These are phyloP conservation scores for Puya raimondii DNA, from an alignment of 176 grass and related monocot genomes.

Conservation along the genomic window DNA sequence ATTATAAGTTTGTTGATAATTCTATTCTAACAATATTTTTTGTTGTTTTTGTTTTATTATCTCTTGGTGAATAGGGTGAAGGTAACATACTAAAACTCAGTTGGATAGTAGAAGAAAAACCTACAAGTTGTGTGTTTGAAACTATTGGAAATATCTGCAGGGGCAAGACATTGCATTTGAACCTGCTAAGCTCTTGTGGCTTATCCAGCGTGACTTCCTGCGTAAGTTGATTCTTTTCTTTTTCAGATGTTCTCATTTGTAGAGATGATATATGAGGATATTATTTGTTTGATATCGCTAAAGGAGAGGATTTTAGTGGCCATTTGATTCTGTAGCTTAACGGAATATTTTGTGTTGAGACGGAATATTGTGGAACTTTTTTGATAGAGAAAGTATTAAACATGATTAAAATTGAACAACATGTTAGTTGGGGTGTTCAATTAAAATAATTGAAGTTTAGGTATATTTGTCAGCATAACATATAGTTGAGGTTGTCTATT, in stretches of 20 bases:
- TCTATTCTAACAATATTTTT: slow-evolving; percentile 34
- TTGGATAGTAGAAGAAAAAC: not conserved
- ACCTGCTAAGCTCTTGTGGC: slow-evolving; percentile 90
- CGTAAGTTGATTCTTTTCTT: slow-evolving; percentile 42
- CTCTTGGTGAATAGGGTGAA: slow-evolving; percentile 62
- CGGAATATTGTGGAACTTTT: too few species aligned
- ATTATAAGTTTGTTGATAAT: slow-evolving; percentile 13
- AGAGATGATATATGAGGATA: not conserved
- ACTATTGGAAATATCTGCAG: slow-evolving; percentile 25
- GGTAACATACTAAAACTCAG: slow-evolving; percentile 38
- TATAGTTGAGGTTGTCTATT: too few species aligned
- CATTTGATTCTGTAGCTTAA: too few species aligned
- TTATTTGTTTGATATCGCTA: not conserved
- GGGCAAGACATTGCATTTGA: slow-evolving; percentile 95
- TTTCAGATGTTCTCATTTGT: not conserved
- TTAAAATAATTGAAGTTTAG: too few species aligned
- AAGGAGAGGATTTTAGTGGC: too few species aligned
- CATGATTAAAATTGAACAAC: too few species aligned
- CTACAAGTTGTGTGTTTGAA: not conserved
- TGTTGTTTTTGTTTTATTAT: slow-evolving; percentile 10
- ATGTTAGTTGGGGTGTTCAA: too few species aligned
- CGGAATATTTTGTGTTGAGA: too few species aligned
- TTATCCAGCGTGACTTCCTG: slow-evolving; percentile 93
- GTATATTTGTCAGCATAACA: too few species aligned
- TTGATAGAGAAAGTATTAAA: too few species aligned